These are phyloP conservation scores for Pythium volutum DNA, from an alignment of 352 stramenopile genomes.

Conservation along the genomic window DNA sequence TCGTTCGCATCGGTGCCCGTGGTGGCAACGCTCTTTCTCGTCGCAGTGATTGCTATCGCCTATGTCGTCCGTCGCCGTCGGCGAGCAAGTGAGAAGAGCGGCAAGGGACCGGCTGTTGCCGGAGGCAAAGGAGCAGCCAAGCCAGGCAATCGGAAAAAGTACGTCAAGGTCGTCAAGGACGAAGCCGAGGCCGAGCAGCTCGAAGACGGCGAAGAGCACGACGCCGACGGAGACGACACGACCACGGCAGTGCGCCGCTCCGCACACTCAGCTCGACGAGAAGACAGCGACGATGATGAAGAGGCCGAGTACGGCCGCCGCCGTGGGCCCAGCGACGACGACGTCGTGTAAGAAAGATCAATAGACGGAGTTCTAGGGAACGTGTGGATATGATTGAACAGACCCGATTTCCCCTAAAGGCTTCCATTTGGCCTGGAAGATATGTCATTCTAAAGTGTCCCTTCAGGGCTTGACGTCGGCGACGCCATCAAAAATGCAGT, in stretches of 20 bases:
- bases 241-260: not conserved
- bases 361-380: not conserved
- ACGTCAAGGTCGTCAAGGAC: constrained; percentile 25
- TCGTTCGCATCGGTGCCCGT: constrained; percentile 19
- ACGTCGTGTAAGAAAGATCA: constrained; percentile 15
- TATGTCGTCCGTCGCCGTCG: constrained; percentile 12
- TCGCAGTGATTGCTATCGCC: constrained; percentile 2
- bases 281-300: constrained; percentile 27
- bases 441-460: not conserved
- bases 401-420: not conserved
- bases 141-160: constrained; percentile 17
- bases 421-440: constrained; percentile 4
- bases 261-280: not conserved
- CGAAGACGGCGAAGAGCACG: not conserved
- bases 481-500: constrained; percentile 55
- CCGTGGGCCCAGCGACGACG: constrained; percentile 7
- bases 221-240: not conserved
- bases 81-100: not conserved
- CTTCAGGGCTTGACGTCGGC: constrained; percentile 14
- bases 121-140: not conserved
- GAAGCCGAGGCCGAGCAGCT: constrained; percentile 16
- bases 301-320: constrained; percentile 31
- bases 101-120: not conserved
- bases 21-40: constrained; percentile 8
- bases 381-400: not conserved